Percentiles rank a stretch among this genome's conserved stretches.
These are phyloP conservation scores for Limonium bicolor DNA, from an alignment of 148 eudicot genomes.

Conservation along the genomic window DNA sequence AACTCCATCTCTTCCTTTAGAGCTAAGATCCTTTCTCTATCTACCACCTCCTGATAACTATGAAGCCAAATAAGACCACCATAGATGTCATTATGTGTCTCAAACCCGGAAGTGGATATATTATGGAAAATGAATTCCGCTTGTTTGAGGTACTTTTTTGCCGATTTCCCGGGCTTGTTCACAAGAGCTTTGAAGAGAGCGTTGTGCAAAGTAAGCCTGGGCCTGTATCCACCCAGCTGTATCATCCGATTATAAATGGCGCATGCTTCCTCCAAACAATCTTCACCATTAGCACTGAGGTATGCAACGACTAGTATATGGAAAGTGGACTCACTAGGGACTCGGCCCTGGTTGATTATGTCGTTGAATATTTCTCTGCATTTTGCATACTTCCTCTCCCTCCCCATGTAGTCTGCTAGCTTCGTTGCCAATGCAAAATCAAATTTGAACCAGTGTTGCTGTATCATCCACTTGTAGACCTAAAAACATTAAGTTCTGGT, in stretches of 20 bases:
- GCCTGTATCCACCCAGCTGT: constrained; percentile 75
- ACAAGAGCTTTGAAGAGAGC: constrained; percentile 71
- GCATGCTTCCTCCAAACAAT: constrained; percentile 67
- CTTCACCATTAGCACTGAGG: constrained; percentile 50
- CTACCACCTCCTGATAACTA: constrained; percentile 74
- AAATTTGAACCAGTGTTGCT: constrained; percentile 75
- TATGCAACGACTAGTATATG: constrained; percentile 66
- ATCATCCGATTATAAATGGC: constrained; percentile 76
- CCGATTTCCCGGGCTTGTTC: constrained; percentile 32
- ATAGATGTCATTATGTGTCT: constrained; percentile 65
- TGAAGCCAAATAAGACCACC: constrained; percentile 92
- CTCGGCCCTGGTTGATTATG: constrained; percentile 71
- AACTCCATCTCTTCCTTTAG: constrained; percentile 52
- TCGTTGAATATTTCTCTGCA: constrained; percentile 77
- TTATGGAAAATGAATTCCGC: constrained; percentile 84
- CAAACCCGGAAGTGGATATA: constrained; percentile 37
- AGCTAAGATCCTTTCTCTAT: constrained; percentile 45
- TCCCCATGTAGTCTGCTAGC: constrained; percentile 84
- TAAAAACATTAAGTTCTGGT: too few species aligned
- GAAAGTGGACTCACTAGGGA: constrained; percentile 88
- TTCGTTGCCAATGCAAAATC: constrained; percentile 83
- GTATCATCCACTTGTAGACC: constrained; percentile 96
- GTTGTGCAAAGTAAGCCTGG: constrained; percentile 79
- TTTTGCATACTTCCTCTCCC: constrained; percentile 54
- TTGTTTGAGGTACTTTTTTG: constrained; percentile 61